Percentiles rank a stretch among this genome's conserved stretches.
Conservation (phyloP, 2,329 filamentous ascomycete genomes). For the Cordyceps fumosorosea region DNA sequence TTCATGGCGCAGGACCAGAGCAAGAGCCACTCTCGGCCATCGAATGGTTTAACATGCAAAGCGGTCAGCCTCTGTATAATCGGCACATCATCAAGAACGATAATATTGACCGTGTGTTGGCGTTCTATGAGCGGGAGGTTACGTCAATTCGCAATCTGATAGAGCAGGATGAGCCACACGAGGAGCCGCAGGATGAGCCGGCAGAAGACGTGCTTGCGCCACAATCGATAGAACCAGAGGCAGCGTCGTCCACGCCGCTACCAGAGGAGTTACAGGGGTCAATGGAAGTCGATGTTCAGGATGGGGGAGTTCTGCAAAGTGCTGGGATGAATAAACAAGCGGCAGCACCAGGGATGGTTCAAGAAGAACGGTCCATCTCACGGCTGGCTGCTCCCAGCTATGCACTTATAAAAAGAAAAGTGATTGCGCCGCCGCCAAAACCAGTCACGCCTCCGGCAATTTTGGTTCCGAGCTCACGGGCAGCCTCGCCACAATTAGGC, state of each 20-base stretch:
- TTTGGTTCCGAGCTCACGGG: background rate
- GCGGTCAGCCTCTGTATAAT: conserved; percentile 24
- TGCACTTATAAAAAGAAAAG: background rate
- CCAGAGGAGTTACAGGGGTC: background rate
- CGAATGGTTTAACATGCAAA: conserved; percentile 34
- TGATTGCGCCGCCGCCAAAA: background rate
- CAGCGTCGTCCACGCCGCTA: background rate
- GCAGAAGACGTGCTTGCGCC: background rate
- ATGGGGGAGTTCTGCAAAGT: background rate
- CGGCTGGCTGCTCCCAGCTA: background rate
- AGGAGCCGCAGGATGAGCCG: background rate
- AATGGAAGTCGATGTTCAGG: background rate
- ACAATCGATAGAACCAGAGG: background rate
- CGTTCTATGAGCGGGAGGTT: conserved; percentile 28
- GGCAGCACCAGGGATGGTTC: background rate
- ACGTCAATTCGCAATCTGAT: conserved; percentile 3
- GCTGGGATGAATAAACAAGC: background rate
- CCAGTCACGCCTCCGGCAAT: background rate
- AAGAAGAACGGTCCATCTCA: background rate
- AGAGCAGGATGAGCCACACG: background rate
- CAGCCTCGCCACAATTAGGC: background rate
- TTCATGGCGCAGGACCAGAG: conserved; percentile 20
- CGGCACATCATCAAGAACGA: conserved; percentile 28
- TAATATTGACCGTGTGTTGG: conserved; percentile 30
- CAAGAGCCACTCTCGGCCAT: conserved; percentile 30